Percentiles rank a stretch among this genome's conserved stretches.
Evolutionary conservation across 2,329 filamentous ascomycete genomes (phyloP).

Genomic region (Dactylella cylindrospora): DNA sequence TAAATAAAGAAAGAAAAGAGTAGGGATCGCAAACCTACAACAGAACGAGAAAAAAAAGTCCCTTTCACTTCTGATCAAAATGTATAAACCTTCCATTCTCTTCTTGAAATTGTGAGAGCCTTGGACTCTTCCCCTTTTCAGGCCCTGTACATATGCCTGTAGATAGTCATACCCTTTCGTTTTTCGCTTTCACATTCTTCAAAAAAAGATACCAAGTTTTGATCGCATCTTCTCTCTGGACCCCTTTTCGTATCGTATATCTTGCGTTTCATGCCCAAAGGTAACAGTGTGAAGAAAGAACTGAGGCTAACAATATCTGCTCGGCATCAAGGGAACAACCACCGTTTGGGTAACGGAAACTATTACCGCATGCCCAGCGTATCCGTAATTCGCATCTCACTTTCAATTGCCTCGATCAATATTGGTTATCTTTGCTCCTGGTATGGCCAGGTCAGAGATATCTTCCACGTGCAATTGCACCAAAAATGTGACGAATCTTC

Average conservation of each 20-base stretch:
- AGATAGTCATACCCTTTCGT: neutral
- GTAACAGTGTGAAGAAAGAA: neutral
- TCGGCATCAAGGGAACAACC: conserved; percentile 1
- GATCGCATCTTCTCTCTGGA: too few relatives aligned
- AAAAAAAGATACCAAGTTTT: too few relatives aligned
- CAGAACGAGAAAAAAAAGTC: too few relatives aligned
- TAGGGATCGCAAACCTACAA: neutral
- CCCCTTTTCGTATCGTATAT: too few relatives aligned
- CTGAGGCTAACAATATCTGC: conserved; percentile 4
- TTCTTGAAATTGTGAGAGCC: neutral
- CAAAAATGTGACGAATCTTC: too few relatives aligned
- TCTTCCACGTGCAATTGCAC: too few relatives aligned
- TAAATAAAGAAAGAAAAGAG: too few relatives aligned
- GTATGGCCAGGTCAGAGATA: too few relatives aligned
- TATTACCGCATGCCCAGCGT: conserved; percentile 1
- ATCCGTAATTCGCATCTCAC: neutral
- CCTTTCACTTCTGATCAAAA: too few relatives aligned
- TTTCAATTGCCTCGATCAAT: conserved; percentile 3
- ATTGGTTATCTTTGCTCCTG: conserved; percentile 3
- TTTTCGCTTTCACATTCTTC: too few relatives aligned
- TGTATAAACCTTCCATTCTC: too few relatives aligned
- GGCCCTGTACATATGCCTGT: neutral
- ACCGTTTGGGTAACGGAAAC: conserved; percentile 29
- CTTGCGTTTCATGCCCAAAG: too few relatives aligned
- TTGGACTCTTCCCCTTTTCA: neutral